Evolutionary conservation across 257 asterid genomes (phyloP), one percentile per base, ranked within the genome.

Genomic region (Cruciata laevipes): DNA sequence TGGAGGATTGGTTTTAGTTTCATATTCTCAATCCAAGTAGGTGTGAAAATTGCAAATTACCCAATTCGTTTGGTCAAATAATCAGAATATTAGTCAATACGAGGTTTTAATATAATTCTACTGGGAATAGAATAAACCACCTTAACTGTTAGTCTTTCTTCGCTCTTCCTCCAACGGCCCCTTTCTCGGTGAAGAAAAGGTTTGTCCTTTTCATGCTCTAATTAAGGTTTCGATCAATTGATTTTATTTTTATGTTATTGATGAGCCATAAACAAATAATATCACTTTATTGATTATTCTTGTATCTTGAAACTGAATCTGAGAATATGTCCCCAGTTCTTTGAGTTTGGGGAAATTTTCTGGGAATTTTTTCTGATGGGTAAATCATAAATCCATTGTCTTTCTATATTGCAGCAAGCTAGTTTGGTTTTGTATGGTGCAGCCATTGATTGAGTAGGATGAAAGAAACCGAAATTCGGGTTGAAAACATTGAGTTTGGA

Each of bases 401-500:
- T 42, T 42, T 42, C 17, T 42, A 42, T 2, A 3, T 42, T 42
- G 51, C 51, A 42, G 51, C 17, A 2, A 42, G 51, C 51, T 42
- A 42, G 17, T 42, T 11, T 42, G 51, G 51, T 42, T 42, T 12
- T 42, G 51, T 42, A 42, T 42, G 17, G 16, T 42, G 18, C 51
- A 42, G 2, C 51, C 51, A 42, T 42, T 42, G 18, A 3, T 42
- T 42, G 17, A 1, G 51, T 42, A 12, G 51, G 51, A 40, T 42
- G 51, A 42, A 42, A 42, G 51, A 4, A 42, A 12, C 17, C 18
- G 18, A 42, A 13, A 13, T 13, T 42, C 5, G 51, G 17, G 51
- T 42, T 18, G 51, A 11, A 14, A 64, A 5, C 49, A 81, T 81
- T 80, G 77, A 81, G 73, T 9, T 75, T 17, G 71, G 61, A 62